A percentile compares a stretch with the other conserved stretches of the same genome.
Evolutionary conservation across 352 stramenopile species (phyloP).

Genomic region (Albugo candida): DNA sequence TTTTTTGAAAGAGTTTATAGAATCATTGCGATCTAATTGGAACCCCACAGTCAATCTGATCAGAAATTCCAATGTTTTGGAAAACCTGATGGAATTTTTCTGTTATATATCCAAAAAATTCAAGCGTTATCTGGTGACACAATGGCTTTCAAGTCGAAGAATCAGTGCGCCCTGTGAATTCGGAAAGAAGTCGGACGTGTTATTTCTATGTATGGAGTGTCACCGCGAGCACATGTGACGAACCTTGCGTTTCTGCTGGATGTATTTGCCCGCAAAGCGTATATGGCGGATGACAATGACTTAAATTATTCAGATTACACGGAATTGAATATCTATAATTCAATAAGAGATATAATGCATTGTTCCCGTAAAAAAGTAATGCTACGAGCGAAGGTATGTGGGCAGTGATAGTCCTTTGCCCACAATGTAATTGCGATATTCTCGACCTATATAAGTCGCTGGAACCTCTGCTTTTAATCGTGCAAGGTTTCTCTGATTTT

Average conservation of each 20-base stretch:
- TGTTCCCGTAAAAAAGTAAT: no score
- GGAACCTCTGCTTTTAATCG: conserved; percentile 10
- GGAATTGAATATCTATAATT: no score
- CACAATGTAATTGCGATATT: conserved; percentile 29
- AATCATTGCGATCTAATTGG: conserved; percentile 3
- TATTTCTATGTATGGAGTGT: conserved; percentile 74
- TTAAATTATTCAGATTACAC: no score
- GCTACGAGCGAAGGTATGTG: conserved; percentile 11
- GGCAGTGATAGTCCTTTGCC: conserved; percentile 17
- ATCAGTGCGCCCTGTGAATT: conserved; percentile 63
- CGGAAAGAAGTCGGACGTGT: conserved; percentile 47
- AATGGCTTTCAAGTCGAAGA: conserved; percentile 26
- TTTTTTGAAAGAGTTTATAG: conserved; percentile 24
- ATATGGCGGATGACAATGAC: no score
- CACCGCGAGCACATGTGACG: conserved; percentile 50
- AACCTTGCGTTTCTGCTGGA: neutral
- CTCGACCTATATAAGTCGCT: conserved; percentile 30
- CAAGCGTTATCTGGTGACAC: conserved; percentile 42
- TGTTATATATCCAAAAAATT: conserved; percentile 32
- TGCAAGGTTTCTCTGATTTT: neutral
- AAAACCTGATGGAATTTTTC: conserved; percentile 41
- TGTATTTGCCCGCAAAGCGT: no score
- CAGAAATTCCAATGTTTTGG: conserved; percentile 30
- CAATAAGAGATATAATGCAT: no score
- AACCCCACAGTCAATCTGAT: conserved; percentile 6